These are phyloP conservation scores for Plasmodium chabaudi DNA, from an alignment of 169 alveolate genomes.

Conservation along the genomic window DNA sequence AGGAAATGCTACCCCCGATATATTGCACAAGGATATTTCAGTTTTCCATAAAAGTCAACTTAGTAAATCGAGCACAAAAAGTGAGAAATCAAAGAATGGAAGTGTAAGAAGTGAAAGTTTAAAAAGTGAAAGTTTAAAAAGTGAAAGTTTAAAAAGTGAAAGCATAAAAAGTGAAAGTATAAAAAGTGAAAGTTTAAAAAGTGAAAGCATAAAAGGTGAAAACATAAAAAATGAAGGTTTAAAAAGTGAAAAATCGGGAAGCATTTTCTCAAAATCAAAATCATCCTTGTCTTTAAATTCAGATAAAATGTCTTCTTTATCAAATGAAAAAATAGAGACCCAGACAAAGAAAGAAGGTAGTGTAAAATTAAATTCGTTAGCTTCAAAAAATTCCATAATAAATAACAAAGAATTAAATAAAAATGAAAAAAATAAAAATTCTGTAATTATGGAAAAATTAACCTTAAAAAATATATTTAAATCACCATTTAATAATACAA, in stretches of 20 bases:
- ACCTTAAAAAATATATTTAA: not conserved
- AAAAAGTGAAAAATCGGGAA: slow-evolving; percentile 1
- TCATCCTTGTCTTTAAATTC: not conserved
- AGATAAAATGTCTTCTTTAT: not conserved
- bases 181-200: not conserved
- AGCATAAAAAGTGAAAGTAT: not conserved
- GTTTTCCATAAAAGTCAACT: too few relatives aligned
- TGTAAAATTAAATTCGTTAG: not conserved
- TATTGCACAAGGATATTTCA: too few relatives aligned
- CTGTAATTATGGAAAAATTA: not conserved
- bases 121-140: not conserved
- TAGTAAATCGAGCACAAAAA: not conserved
- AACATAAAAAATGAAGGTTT: not conserved
- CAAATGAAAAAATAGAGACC: not conserved
- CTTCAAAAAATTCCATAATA: not conserved
- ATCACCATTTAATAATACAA: too few relatives aligned
- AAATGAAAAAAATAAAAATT: not conserved
- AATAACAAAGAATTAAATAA: not conserved
- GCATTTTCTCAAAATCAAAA: not conserved
- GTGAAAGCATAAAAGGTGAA: not conserved
- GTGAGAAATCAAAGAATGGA: not conserved
- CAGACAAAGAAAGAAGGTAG: not conserved
- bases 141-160: not conserved
- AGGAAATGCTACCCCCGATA: too few relatives aligned
- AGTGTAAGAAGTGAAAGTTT: not conserved